These are phyloP conservation scores for Xylaria cubensis DNA, from an alignment of 495 filamentous ascomycete species.

Conservation along the genomic window DNA sequence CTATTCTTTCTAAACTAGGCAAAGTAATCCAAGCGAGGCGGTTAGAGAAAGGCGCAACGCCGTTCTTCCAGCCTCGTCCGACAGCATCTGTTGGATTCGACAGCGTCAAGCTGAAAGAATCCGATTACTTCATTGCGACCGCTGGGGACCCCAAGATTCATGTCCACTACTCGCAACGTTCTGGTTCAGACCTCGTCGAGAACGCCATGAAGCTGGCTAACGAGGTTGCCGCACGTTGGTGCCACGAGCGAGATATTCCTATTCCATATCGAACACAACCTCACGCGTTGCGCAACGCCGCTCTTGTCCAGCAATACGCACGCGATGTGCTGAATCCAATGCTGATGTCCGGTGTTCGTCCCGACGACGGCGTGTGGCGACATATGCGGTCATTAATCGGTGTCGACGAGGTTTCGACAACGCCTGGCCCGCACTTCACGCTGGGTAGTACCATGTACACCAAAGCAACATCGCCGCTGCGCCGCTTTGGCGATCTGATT, in stretches of 20 bases:
- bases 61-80: conserved; percentile 43
- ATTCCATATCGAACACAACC: conserved; percentile 74
- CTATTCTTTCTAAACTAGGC: conserved; percentile 45
- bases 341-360: conserved; percentile 58
- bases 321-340: conserved; percentile 55
- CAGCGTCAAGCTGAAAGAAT: conserved; percentile 24
- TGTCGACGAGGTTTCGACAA: conserved; percentile 53
- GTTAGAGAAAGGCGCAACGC: conserved; percentile 48
- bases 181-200: conserved; percentile 44
- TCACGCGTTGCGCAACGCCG: conserved; percentile 58
- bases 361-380: conserved; percentile 66
- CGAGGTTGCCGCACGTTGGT: conserved; percentile 76
- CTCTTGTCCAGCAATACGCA: conserved; percentile 53
- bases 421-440: conserved; percentile 60
- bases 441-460: conserved; percentile 75
- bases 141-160: conserved; percentile 50
- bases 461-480: conserved; percentile 85
- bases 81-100: conserved; percentile 44
- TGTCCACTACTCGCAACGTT: conserved; percentile 38
- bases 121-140: conserved; percentile 33
- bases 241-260: conserved; percentile 75
- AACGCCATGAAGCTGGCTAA: conserved; percentile 80
- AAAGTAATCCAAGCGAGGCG: conserved; percentile 42
- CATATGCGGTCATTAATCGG: conserved; percentile 67
- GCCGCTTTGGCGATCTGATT: conserved; percentile 83